A percentile compares a stretch with the other conserved stretches of the same genome.
Evolutionary conservation across 768 basidiomycete species (phyloP).

Genomic region (Suillus subalutaceus): DNA sequence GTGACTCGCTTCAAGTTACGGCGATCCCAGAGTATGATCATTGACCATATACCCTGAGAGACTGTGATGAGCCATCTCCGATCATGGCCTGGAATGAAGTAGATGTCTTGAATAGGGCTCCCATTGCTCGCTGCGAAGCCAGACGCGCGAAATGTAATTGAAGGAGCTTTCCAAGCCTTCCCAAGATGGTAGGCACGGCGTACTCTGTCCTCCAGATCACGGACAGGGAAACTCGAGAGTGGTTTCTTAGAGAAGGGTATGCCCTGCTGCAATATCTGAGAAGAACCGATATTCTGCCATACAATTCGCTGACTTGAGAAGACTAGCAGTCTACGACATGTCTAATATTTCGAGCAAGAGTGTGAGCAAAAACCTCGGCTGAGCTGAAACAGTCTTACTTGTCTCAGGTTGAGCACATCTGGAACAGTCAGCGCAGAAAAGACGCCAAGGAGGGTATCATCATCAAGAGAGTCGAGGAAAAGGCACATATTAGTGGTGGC

Average conservation of each 20-base stretch:
- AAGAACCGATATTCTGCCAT: slow-evolving; percentile 55
- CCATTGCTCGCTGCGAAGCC: slow-evolving; percentile 32
- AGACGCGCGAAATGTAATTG: slow-evolving; percentile 21
- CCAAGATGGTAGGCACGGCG: slow-evolving; percentile 49
- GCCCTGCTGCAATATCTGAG: slow-evolving; percentile 45
- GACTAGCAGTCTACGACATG: slow-evolving; percentile 48
- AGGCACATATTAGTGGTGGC: slow-evolving; percentile 14
- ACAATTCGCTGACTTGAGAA: slow-evolving; percentile 54
- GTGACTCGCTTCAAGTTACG: slow-evolving; percentile 34
- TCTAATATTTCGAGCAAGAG: slow-evolving; percentile 34
- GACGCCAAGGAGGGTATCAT: slow-evolving; percentile 42
- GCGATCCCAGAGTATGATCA: slow-evolving; percentile 54
- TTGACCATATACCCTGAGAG: slow-evolving; percentile 64
- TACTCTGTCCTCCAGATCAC: slow-evolving; percentile 49
- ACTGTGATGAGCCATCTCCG: slow-evolving; percentile 53
- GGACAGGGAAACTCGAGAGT: slow-evolving; percentile 38
- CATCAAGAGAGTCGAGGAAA: slow-evolving; percentile 30
- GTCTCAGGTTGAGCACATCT: slow-evolving; percentile 44
- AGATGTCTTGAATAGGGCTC: slow-evolving; percentile 53
- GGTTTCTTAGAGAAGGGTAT: slow-evolving; percentile 52
- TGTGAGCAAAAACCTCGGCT: not conserved
- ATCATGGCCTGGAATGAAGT: slow-evolving; percentile 50
- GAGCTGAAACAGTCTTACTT: slow-evolving; percentile 35
- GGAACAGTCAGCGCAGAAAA: slow-evolving; percentile 40
- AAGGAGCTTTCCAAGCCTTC: slow-evolving; percentile 47